These are phyloP conservation scores for Dryas octopetala DNA, from an alignment of 306 rosid genomes.

Conservation along the genomic window DNA sequence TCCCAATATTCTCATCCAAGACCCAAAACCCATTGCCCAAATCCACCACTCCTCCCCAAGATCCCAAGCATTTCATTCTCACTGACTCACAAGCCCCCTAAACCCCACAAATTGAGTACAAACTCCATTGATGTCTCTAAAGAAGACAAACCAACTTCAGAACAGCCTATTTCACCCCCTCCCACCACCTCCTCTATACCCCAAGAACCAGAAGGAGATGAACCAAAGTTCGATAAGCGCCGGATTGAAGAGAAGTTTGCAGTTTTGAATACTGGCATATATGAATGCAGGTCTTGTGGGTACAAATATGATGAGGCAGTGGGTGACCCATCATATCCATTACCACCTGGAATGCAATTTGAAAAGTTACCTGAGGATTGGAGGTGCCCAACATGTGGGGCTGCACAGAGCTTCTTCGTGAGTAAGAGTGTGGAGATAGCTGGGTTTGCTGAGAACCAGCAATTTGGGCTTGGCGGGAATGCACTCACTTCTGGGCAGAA, in stretches of 20 bases:
- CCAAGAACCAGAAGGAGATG: background rate
- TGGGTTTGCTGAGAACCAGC: conserved; percentile 94
- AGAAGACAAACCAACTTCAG: conserved; percentile 62
- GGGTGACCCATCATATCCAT: conserved; percentile 82
- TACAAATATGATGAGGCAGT: conserved; percentile 80
- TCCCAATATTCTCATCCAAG: conserved; percentile 41
- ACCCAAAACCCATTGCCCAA: conserved; percentile 38
- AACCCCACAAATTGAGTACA: conserved; percentile 28
- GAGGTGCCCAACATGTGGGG: conserved; percentile 98
- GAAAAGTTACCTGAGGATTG: conserved; percentile 87
- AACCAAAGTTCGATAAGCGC: conserved; percentile 44
- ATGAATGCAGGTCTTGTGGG: conserved; percentile 94
- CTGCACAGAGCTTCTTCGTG: conserved; percentile 73
- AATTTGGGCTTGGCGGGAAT: conserved; percentile 88
- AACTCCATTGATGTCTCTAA: conserved; percentile 72
- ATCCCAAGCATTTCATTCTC: conserved; percentile 25
- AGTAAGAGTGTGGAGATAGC: conserved; percentile 94
- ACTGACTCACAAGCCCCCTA: conserved; percentile 16
- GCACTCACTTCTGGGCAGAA: conserved; percentile 88
- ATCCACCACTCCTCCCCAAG: conserved; percentile 23
- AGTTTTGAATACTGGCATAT: conserved; percentile 78
- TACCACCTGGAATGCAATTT: conserved; percentile 75
- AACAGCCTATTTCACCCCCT: conserved; percentile 28
- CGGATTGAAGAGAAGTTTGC: conserved; percentile 91
- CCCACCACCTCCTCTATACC: conserved; percentile 6